Base-by-base conservation (phyloP, 495 filamentous ascomycete species). In the Neurospora intermedia region DNA sequence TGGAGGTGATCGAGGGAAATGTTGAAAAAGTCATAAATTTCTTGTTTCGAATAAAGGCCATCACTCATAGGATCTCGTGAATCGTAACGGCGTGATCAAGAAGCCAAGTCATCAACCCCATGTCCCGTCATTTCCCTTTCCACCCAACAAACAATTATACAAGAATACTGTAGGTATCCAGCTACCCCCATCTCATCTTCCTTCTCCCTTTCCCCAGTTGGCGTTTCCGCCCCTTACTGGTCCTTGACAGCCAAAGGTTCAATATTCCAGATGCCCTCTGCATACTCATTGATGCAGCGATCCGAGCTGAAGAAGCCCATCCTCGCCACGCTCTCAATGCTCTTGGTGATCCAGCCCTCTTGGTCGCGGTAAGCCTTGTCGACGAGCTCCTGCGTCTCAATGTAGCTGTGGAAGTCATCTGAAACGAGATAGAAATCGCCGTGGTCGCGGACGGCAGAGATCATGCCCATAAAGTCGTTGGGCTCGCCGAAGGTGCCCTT, bases 291-390 rank as follows among this genome's bases (percentile, higher is more conserved):
- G 76, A 98, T 98, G 80, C 96, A 97, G n/a, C 96, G 87, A 81
- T 99, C 96, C 70, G 91, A 93, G 70, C 89, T 93, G 85, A 99
- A 99, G 87, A 98, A 98, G 13, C 96, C 96, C 96, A 99, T 98
- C 20, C 93, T 84, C 15, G 81, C 88, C 4, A 98, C 96, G 69
- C 90, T 92, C 43, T 88, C 91, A 77, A 99, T 98, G 74, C 87
- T 91, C 87, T 97, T 97, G 42, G 87, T 90, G 43, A 95, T 82
- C 96, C 96, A 99, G 77, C 91, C 92, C 71, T 97, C 93, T 82
- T 95, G 91, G 80, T 98, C 89, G 81, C 87, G 87, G 87, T 94
- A 99, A 45, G 92, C 91, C 80, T 94, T 90, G 79, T 98, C 96
- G 23, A 98, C 93, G 74, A 97, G 84, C 45, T 87, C 87, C 73